Conservation (phyloP, 176 grass and related monocot species). For the Bromus sterilis region DNA sequence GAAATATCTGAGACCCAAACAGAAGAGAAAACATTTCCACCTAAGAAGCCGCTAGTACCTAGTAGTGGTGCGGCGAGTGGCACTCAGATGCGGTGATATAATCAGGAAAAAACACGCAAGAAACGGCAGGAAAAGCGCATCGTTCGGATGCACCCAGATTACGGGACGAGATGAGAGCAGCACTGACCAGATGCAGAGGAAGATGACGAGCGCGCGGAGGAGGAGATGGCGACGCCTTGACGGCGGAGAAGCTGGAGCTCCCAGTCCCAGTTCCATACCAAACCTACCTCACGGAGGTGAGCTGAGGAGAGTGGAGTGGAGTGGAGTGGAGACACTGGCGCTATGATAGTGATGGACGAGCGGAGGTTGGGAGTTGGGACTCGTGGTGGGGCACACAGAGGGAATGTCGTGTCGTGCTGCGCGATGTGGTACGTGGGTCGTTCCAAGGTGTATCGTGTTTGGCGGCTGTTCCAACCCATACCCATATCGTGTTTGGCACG, state of each 20-base stretch:
- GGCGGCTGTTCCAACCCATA: no score
- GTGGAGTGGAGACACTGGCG: neutral
- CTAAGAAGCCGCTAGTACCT: neutral
- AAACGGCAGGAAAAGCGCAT: neutral
- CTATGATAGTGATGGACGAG: neutral
- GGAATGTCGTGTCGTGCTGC: neutral
- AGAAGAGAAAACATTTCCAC: neutral
- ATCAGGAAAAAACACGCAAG: neutral
- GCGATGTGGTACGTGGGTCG: neutral
- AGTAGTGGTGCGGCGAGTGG: neutral
- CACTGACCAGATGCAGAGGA: conserved; percentile 25
- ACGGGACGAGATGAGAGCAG: neutral
- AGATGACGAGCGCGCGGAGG: neutral
- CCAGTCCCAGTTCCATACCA: neutral
- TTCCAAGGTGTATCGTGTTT: neutral
- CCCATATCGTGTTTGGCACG: no score
- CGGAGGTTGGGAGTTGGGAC: neutral
- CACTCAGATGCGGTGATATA: neutral
- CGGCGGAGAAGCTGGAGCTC: neutral
- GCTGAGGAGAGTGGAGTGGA: neutral
- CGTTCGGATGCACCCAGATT: neutral
- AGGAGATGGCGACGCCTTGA: conserved; percentile 1
- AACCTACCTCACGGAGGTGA: neutral
- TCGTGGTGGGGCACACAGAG: neutral
- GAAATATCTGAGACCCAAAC: neutral